phyloP scores from a whole-genome alignment of 345 rosid genomes.

The Lumnitzera racemosa region DNA sequence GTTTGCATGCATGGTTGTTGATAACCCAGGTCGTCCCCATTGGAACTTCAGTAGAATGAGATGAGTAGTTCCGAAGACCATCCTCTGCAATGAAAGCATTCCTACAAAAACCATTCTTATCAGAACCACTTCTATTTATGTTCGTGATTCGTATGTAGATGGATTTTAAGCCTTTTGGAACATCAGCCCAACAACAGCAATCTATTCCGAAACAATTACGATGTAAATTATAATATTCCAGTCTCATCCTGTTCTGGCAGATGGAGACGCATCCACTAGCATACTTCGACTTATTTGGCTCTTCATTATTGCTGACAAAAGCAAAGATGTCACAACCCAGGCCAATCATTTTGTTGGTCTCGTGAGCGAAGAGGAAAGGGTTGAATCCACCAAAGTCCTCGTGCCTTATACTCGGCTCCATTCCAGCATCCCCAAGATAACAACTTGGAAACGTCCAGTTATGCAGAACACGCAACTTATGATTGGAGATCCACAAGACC shows the following conservation, averaged over 20 bases:
- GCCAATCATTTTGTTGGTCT: slow-evolving; percentile 7
- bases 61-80: neutral
- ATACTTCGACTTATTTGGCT: neutral
- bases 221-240: neutral
- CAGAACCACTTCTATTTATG: neutral
- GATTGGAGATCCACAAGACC: slow-evolving; percentile 4
- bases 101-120: neutral
- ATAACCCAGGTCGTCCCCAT: slow-evolving; percentile 12
- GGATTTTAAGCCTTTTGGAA: slow-evolving; percentile 8
- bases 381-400: neutral
- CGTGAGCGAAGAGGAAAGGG: slow-evolving; percentile 10
- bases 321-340: slow-evolving; percentile 11
- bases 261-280: slow-evolving; percentile 11
- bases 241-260: neutral
- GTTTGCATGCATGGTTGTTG: slow-evolving; percentile 5
- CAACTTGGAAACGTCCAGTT: slow-evolving; percentile 8
- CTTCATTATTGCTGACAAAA: slow-evolving; percentile 1
- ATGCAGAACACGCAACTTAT: neutral
- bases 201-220: slow-evolving; percentile 8
- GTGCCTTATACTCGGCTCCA: neutral
- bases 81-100: slow-evolving; percentile 11
- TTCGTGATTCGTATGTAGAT: neutral
- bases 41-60: neutral
- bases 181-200: slow-evolving; percentile 9
- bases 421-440: neutral